Evolutionary conservation across 345 rosid genomes (phyloP).

Genomic region (Citrus australasica): DNA sequence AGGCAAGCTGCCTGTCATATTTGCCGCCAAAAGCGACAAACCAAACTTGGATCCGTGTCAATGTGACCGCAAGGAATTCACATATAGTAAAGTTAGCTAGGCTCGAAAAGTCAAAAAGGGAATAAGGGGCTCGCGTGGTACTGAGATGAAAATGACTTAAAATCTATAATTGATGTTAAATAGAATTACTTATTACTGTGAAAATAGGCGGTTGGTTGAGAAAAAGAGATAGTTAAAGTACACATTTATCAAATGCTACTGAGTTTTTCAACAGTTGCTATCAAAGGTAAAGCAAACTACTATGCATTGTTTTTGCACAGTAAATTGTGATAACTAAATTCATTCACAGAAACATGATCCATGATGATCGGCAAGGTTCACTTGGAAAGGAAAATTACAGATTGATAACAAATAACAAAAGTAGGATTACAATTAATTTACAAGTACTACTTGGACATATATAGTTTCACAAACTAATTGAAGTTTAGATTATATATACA

Average conservation of each 20-base stretch:
- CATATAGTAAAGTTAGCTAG: background rate
- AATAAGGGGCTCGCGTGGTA: fast-evolving
- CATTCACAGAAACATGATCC: background rate
- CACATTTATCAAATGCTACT: no score
- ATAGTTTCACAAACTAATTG: background rate
- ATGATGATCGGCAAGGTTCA: background rate
- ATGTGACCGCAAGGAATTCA: background rate
- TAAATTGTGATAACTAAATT: background rate
- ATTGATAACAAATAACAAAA: background rate
- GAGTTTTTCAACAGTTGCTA: no score
- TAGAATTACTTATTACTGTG: no score
- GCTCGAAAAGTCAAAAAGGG: background rate
- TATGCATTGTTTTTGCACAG: no score
- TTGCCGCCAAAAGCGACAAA: background rate
- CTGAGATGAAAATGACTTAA: no score
- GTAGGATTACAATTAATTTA: background rate
- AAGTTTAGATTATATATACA: background rate
- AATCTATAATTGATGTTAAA: no score
- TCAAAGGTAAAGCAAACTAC: no score
- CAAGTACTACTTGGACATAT: background rate
- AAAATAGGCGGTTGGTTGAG: no score
- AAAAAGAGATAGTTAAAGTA: no score
- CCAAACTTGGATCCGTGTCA: background rate
- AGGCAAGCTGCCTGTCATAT: background rate
- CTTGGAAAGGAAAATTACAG: background rate